phyloP scores from a whole-genome alignment of 208 protist species.

The Leptomonas pyrrhocoris region DNA sequence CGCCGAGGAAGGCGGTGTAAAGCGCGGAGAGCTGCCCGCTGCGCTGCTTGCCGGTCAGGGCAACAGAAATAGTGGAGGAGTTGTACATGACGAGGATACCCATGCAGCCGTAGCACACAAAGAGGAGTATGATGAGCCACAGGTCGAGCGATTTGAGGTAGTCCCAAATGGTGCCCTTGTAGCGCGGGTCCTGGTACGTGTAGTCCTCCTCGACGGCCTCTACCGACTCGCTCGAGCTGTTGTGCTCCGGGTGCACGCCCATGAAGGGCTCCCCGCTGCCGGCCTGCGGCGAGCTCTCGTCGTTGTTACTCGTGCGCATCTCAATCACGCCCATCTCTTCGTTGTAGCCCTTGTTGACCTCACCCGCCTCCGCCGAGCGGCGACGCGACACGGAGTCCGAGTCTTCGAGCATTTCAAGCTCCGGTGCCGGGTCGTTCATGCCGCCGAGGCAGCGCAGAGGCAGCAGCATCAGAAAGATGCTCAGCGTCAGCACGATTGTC shows the following conservation, averaged over 20 bases:
- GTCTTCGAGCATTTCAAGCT: not conserved
- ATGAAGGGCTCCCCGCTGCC: not conserved
- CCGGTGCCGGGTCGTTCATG: constrained; percentile 40
- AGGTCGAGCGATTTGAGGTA: constrained; percentile 45
- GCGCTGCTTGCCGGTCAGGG: constrained; percentile 43
- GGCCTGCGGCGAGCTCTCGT: not conserved
- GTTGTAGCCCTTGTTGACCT: not conserved
- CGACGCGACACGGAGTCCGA: not conserved
- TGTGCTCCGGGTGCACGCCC: not conserved
- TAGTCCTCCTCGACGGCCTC: constrained; percentile 17
- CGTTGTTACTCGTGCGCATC: constrained; percentile 12
- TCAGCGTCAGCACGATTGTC: constrained; percentile 42
- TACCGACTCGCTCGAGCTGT: not conserved
- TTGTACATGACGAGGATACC: constrained; percentile 76
- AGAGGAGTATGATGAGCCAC: constrained; percentile 60
- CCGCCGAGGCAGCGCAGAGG: constrained; percentile 54
- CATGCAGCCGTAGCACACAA: constrained; percentile 56
- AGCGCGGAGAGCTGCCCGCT: constrained; percentile 40
- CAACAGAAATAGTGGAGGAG: constrained; percentile 63
- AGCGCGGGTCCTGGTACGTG: constrained; percentile 54
- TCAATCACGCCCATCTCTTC: constrained; percentile 3
- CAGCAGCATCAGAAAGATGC: constrained; percentile 51
- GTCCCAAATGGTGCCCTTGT: constrained; percentile 46
- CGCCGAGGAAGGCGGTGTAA: constrained; percentile 74
- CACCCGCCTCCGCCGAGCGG: not conserved